phyloP scores from a whole-genome alignment of 2,329 filamentous ascomycete species.

The Exutisphaerella laricina region DNA sequence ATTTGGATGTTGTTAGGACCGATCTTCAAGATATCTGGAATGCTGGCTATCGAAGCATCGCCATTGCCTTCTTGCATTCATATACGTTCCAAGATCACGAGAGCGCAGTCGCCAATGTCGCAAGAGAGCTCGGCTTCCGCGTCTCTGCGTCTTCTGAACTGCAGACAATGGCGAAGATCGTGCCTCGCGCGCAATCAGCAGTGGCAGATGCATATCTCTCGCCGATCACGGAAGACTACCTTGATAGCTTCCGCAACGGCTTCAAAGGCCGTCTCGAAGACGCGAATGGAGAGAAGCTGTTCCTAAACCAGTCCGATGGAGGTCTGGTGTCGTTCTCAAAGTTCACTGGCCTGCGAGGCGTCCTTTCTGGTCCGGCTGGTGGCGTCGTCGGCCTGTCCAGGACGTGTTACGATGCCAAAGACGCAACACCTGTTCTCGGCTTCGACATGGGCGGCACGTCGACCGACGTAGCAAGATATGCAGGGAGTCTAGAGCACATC shows the following conservation, averaged over 20 bases:
- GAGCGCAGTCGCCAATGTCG: constrained; percentile 64
- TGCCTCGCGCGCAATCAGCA: constrained; percentile 66
- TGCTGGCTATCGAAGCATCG: constrained; percentile 67
- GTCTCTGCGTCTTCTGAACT: constrained; percentile 55
- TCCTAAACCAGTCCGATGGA: constrained; percentile 51
- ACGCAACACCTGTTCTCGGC: constrained; percentile 29
- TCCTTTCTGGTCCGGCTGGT: constrained; percentile 33
- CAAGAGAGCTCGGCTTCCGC: constrained; percentile 77
- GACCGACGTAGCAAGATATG: constrained; percentile 33
- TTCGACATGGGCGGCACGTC: constrained; percentile 28
- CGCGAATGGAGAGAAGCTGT: constrained; percentile 54
- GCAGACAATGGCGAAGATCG: constrained; percentile 64
- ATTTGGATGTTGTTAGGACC: constrained; percentile 38
- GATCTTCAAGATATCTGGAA: constrained; percentile 58
- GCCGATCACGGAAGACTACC: constrained; percentile 68
- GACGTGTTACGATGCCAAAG: constrained; percentile 29
- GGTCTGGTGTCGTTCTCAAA: constrained; percentile 45
- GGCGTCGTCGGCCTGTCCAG: constrained; percentile 33
- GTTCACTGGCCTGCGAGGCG: constrained; percentile 32
- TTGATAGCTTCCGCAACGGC: constrained; percentile 34
- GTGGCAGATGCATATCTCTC: constrained; percentile 73
- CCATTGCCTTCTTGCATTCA: constrained; percentile 81
- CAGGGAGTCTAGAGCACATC: constrained; percentile 30
- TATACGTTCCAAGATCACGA: constrained; percentile 81
- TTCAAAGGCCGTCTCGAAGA: constrained; percentile 26